These are phyloP conservation scores for Alternaria incomplexa DNA, from an alignment of 2,329 filamentous ascomycete genomes.

Conservation along the genomic window DNA sequence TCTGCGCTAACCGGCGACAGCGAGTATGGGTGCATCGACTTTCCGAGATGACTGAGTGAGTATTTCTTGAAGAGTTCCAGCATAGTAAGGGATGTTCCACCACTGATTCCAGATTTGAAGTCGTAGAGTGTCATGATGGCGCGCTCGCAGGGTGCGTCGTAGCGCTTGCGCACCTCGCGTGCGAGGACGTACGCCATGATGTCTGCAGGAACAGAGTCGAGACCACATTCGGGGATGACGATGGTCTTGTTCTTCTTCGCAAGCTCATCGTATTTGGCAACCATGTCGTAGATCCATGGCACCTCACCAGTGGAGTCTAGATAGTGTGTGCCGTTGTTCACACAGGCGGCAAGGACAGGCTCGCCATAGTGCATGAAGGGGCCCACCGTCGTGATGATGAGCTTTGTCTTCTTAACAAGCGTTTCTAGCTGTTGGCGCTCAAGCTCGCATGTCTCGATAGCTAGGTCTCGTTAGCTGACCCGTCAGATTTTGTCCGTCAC, in stretches of 20 bases:
- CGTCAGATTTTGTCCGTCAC: background rate
- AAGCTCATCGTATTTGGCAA: conserved; percentile 64
- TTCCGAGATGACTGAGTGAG: conserved; percentile 54
- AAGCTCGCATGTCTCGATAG: conserved; percentile 50
- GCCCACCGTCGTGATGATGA: conserved; percentile 67
- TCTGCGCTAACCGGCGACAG: conserved; percentile 55
- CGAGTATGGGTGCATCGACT: conserved; percentile 58
- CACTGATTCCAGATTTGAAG: conserved; percentile 57
- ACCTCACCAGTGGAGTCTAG: conserved; percentile 70
- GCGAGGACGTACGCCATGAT: conserved; percentile 62
- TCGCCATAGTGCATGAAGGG: conserved; percentile 70
- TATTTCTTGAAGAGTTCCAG: conserved; percentile 62
- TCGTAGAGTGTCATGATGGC: conserved; percentile 61
- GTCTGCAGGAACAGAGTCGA: conserved; percentile 68
- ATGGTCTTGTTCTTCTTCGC: conserved; percentile 67
- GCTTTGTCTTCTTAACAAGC: conserved; percentile 61
- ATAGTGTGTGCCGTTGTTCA: conserved; percentile 69
- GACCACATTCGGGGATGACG: conserved; percentile 64
- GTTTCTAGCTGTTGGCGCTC: conserved; percentile 57
- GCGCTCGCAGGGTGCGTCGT: conserved; percentile 58
- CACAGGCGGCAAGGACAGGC: conserved; percentile 69
- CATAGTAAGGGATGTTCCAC: conserved; percentile 69
- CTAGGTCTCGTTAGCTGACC: conserved; percentile 28
- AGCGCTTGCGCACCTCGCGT: conserved; percentile 59
- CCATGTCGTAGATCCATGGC: conserved; percentile 68